Conservation (phyloP, 2,329 filamentous ascomycete species). For the Aspergillus sp. region DNA sequence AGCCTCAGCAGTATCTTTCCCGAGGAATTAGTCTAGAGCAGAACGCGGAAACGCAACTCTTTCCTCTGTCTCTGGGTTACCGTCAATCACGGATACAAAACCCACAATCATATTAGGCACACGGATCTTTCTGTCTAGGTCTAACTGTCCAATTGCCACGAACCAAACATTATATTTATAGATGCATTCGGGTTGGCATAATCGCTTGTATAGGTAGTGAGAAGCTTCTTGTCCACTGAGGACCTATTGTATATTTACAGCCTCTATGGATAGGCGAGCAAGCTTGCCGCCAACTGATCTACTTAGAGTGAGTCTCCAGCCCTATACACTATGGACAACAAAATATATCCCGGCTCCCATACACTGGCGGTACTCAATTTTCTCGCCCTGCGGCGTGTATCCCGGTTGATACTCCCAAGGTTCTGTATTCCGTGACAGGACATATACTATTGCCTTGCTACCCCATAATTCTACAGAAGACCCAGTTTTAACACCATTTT, state of each 20-base stretch:
- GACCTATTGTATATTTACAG: not conserved
- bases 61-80: not conserved
- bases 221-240: not conserved
- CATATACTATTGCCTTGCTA: not conserved
- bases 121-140: not conserved
- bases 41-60: not conserved
- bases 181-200: not conserved
- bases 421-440: not conserved
- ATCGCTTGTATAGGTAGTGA: not conserved
- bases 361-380: not conserved
- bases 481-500: too few species aligned
- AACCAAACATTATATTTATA: not conserved
- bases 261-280: not conserved
- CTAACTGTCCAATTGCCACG: not conserved
- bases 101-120: not conserved
- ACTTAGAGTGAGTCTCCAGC: not conserved
- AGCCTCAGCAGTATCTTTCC: not conserved
- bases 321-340: not conserved
- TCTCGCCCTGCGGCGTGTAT: not conserved
- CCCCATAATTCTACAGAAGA: not conserved
- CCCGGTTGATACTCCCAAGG: not conserved
- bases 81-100: not conserved
- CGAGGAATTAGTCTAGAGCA: not conserved
- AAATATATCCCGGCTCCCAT: not conserved
- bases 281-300: not conserved